Evolutionary conservation across 2,329 filamentous ascomycete species (phyloP).

Genomic region (Diaporthe ilicicola): DNA sequence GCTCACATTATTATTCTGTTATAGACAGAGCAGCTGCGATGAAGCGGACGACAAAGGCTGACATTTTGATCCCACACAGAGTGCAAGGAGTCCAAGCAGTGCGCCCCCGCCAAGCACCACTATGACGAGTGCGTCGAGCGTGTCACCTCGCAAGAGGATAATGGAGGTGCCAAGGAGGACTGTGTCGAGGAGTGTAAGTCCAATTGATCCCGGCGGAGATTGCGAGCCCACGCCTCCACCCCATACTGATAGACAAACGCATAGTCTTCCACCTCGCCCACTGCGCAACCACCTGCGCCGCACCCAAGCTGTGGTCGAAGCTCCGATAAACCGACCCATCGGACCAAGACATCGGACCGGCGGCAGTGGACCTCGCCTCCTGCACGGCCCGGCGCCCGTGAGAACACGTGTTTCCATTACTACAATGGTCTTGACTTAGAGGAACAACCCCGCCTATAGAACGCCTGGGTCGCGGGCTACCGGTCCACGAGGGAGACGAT

Average conservation of each 20-base stretch:
- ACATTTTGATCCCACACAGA: slow-evolving; percentile 64
- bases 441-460: slow-evolving; percentile 21
- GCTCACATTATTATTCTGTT: neutral
- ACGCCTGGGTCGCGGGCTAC: neutral
- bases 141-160: slow-evolving; percentile 76
- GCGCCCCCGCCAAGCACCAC: slow-evolving; percentile 92
- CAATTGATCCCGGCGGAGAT: neutral
- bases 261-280: slow-evolving; percentile 99
- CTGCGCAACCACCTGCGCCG: slow-evolving; percentile 92
- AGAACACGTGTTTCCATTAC: slow-evolving; percentile 24
- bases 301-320: slow-evolving; percentile 91
- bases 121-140: slow-evolving; percentile 98
- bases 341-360: slow-evolving; percentile 2
- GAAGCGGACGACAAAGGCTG: slow-evolving; percentile 18
- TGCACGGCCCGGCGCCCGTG: neutral
- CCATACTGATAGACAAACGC: slow-evolving; percentile 25
- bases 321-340: slow-evolving; percentile 75
- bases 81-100: slow-evolving; percentile 87
- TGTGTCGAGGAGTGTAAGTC: slow-evolving; percentile 98
- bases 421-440: slow-evolving; percentile 26
- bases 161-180: slow-evolving; percentile 84
- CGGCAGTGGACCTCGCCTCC: neutral
- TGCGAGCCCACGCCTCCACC: neutral
- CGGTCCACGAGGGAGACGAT: neutral
- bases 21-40: neutral